Base-by-base conservation (phyloP, 2,329 filamentous ascomycete species). In the Zarea fungicola region DNA sequence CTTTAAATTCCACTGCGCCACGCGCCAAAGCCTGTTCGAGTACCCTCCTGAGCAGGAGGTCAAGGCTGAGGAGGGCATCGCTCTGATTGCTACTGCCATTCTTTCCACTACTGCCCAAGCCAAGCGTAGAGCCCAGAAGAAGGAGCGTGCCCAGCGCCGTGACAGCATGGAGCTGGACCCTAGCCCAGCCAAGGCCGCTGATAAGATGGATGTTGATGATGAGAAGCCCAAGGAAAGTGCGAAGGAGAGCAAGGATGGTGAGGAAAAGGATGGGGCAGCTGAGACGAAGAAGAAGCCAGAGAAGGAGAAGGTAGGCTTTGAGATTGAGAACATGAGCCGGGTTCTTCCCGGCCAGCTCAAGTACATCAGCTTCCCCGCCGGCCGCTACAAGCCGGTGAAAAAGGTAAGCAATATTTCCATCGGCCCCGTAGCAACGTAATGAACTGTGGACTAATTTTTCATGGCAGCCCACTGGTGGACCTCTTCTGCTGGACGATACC, bases 141-240 rank as follows among this genome's bases (percentile, higher is more conserved):
- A 96, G 70, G 93, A 96, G 72, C 86, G 87, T 55, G 88, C 93
- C 31, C 87, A 90, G 62, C 81, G 89, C 53, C 80, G 87, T 11
- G 92, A 96, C 70, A 95, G 89, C 71, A 97, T 99, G 91, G 92
- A 97, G 56, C 78, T 96, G 42, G 92, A 97, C 61, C 78, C 84
- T 42, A 82, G 85, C 1, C 86, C 88, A 3, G 48, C 62, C 32
- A 69, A 71, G 54, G 72, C 78, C 26, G 76, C 76, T 3, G 90
- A 96, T 55, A 95, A 95, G 77, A 96, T 96, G 91, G 92, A 96
- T 8, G 68, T 84, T 7, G 87, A 89, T 55, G 82, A 84, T 6
- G 83, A 86, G 40, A 82, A 83, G 58, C 68, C 72, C 54, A 65
- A 69, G 46, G 71, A 77, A 34, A 64, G 79, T 49, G 64, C 72